Percentiles rank a stretch among this genome's conserved stretches.
phyloP scores from a whole-genome alignment of 1,139 yeast species.

The Lizanozyma gosingica region DNA sequence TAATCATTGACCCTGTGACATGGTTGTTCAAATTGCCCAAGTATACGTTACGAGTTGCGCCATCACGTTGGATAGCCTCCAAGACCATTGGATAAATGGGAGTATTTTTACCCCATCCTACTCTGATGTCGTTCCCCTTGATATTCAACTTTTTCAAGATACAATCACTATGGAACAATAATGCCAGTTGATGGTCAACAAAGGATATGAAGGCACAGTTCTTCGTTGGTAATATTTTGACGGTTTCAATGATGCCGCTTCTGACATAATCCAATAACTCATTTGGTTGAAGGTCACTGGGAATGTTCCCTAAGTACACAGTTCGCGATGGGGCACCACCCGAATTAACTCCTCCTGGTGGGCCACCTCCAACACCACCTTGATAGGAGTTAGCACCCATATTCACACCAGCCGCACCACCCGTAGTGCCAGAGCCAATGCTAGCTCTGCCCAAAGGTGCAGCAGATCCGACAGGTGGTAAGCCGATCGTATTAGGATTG shows the following conservation, averaged over 20 bases:
- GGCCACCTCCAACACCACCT: not conserved
- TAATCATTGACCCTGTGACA: slow-evolving; percentile 35
- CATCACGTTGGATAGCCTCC: slow-evolving; percentile 70
- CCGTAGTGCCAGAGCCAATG: not conserved
- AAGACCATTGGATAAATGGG: slow-evolving; percentile 62
- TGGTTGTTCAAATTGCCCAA: slow-evolving; percentile 61
- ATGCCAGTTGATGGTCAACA: slow-evolving; percentile 51
- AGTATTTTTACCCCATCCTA: slow-evolving; percentile 65
- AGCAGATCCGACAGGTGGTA: not conserved
- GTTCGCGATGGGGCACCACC: slow-evolving; percentile 67
- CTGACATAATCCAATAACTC: slow-evolving; percentile 84
- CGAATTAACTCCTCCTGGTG: slow-evolving; percentile 8
- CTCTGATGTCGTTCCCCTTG: slow-evolving; percentile 47
- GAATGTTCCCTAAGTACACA: slow-evolving; percentile 84
- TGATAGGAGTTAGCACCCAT: not conserved
- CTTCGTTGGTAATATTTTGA: slow-evolving; percentile 45
- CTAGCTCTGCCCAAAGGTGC: not conserved
- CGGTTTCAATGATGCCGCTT: slow-evolving; percentile 82
- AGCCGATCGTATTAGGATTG: not conserved
- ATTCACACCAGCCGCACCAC: too few relatives aligned
- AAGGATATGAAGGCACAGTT: slow-evolving; percentile 59
- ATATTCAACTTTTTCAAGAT: slow-evolving; percentile 48
- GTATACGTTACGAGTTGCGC: slow-evolving; percentile 88
- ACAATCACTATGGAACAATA: slow-evolving; percentile 54
- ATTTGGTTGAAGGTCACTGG: slow-evolving; percentile 69